These are phyloP conservation scores for Cercospora sojina DNA, from an alignment of 2,329 filamentous ascomycete species.

Conservation along the genomic window DNA sequence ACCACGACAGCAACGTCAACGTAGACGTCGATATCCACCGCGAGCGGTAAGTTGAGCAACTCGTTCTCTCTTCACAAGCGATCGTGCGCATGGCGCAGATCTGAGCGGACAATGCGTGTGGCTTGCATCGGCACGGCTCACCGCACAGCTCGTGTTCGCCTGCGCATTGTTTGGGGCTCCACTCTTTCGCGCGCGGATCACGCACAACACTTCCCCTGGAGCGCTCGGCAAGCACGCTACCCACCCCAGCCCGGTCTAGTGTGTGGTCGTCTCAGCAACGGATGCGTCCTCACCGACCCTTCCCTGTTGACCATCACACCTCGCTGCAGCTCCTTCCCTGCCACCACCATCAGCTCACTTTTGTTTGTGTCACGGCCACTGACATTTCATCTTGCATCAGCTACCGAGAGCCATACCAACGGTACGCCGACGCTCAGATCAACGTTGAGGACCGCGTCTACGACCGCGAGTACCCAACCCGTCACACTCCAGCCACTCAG, in stretches of 20 bases:
- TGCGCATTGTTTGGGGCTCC: conserved; percentile 13
- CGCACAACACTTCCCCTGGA: conserved; percentile 28
- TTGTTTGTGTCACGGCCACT: conserved; percentile 17
- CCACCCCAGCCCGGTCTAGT: conserved; percentile 33
- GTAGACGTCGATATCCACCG: conserved; percentile 50
- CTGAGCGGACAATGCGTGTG: neutral
- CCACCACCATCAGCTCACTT: conserved; percentile 27
- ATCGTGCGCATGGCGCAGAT: neutral
- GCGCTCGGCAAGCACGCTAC: conserved; percentile 37
- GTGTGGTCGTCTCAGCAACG: conserved; percentile 38
- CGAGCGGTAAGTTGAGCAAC: conserved; percentile 48
- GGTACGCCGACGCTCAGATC: conserved; percentile 64
- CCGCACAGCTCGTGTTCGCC: conserved; percentile 12
- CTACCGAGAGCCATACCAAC: conserved; percentile 56
- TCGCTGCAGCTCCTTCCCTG: conserved; percentile 19
- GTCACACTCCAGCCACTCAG: conserved; percentile 51
- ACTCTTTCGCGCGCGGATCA: conserved; percentile 8
- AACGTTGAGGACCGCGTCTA: conserved; percentile 58
- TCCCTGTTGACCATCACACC: conserved; percentile 29
- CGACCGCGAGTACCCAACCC: conserved; percentile 49
- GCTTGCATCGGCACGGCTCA: conserved; percentile 1
- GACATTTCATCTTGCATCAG: conserved; percentile 40
- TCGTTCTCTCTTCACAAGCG: conserved; percentile 14
- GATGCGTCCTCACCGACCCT: conserved; percentile 27
- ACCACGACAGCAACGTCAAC: conserved; percentile 29